Conservation (phyloP, 2,329 filamentous ascomycete genomes). For the Plectosphaerella cucumerina region DNA sequence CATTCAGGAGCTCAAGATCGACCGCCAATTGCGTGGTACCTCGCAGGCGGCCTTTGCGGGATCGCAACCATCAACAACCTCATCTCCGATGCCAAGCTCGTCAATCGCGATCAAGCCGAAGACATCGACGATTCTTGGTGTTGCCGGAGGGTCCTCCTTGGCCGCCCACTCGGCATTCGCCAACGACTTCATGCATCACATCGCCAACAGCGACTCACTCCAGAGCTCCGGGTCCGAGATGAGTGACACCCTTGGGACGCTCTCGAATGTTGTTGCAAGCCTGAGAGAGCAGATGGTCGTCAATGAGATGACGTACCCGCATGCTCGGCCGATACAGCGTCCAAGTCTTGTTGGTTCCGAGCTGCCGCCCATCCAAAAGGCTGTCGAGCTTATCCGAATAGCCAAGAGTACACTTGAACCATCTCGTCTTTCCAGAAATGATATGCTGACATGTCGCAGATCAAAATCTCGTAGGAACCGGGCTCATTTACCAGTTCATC, state of each 20-base stretch:
- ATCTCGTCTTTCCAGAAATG: neutral
- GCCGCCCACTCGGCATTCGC: constrained; percentile 40
- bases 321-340: constrained; percentile 5
- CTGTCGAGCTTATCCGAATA: constrained; percentile 3
- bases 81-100: neutral
- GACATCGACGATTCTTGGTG: neutral
- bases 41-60: neutral
- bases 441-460: neutral
- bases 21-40: neutral
- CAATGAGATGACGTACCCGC: constrained; percentile 16
- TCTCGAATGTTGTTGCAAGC: constrained; percentile 20
- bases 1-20: constrained; percentile 23
- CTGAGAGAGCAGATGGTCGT: constrained; percentile 15
- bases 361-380: constrained; percentile 4
- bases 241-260: constrained; percentile 24
- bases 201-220: constrained; percentile 19
- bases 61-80: neutral
- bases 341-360: neutral
- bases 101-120: neutral
- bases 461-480: constrained; percentile 11
- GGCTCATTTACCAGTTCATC: constrained; percentile 22
- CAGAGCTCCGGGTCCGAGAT: constrained; percentile 21
- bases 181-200: constrained; percentile 34
- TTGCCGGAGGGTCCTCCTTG: constrained; percentile 39
- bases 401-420: neutral